These are phyloP conservation scores for Myriangium duriaei DNA, from an alignment of 2,329 filamentous ascomycete species.

Conservation along the genomic window DNA sequence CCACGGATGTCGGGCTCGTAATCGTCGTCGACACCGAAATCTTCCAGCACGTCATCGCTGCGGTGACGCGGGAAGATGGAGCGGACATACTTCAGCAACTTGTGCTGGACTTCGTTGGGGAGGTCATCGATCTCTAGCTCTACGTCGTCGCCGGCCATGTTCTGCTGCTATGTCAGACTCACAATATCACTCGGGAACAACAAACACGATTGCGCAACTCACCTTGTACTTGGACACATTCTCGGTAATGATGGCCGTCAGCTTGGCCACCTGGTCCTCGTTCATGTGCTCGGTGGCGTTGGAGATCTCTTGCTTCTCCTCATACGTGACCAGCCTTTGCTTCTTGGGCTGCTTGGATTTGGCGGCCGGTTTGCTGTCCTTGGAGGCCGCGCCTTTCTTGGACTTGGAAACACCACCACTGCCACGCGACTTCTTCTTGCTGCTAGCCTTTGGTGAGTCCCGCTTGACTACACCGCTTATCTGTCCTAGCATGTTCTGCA, in stretches of 20 bases:
- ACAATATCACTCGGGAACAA: constrained; percentile 2
- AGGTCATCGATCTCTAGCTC: constrained; percentile 55
- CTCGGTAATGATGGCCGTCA: constrained; percentile 80
- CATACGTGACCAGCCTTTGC: constrained; percentile 53
- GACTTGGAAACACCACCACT: constrained; percentile 18
- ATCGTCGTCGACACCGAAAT: constrained; percentile 34
- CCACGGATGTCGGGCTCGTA: constrained; percentile 33
- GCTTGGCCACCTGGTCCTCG: constrained; percentile 61
- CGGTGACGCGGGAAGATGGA: constrained; percentile 23
- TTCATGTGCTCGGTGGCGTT: constrained; percentile 46
- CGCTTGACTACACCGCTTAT: constrained; percentile 27
- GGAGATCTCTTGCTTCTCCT: constrained; percentile 86
- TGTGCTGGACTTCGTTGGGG: constrained; percentile 40
- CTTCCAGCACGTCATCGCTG: constrained; percentile 20
- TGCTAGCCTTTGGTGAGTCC: constrained; percentile 33
- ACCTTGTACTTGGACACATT: constrained; percentile 63
- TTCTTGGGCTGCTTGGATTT: constrained; percentile 46
- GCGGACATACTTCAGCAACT: constrained; percentile 43
- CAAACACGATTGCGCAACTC: constrained; percentile 15
- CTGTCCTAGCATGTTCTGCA: constrained; percentile 28
- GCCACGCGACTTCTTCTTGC: constrained; percentile 33
- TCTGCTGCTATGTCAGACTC: constrained; percentile 18
- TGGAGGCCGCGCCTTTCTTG: constrained; percentile 21
- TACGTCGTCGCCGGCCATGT: constrained; percentile 45
- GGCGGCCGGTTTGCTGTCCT: constrained; percentile 31